Evolutionary conservation across 805 yeast genomes (phyloP).

Genomic region (Kodamaea kaohsiungensis): DNA sequence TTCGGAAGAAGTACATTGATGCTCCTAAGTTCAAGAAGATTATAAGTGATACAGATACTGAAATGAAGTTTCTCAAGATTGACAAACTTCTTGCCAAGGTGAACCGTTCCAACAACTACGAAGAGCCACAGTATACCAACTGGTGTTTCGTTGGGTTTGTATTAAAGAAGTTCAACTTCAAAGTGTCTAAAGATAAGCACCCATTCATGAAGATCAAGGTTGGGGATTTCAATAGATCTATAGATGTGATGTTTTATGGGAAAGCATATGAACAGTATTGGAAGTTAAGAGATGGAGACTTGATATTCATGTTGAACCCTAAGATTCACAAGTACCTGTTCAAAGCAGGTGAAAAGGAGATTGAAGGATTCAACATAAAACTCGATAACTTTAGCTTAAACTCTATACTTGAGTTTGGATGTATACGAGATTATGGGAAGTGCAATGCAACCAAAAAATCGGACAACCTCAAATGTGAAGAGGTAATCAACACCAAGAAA

Average conservation of each 20-base stretch:
- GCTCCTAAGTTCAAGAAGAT: conserved; percentile 31
- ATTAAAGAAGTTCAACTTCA: conserved; percentile 54
- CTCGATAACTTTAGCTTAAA: conserved; percentile 48
- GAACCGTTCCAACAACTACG: conserved; percentile 59
- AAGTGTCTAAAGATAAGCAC: conserved; percentile 38
- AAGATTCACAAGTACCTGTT: conserved; percentile 38
- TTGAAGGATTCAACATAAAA: conserved; percentile 51
- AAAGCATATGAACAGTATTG: conserved; percentile 68
- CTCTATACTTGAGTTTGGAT: conserved; percentile 72
- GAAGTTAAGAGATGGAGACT: conserved; percentile 73
- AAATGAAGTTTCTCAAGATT: conserved; percentile 53
- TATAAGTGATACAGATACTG: conserved; percentile 37
- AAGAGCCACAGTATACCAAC: conserved; percentile 69
- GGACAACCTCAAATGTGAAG: conserved; percentile 55
- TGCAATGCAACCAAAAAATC: conserved; percentile 53
- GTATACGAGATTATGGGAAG: conserved; percentile 62
- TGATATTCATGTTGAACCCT: conserved; percentile 78
- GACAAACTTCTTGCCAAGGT: conserved; percentile 65
- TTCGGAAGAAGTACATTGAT: conserved; percentile 31
- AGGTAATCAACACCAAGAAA: conserved; percentile 57
- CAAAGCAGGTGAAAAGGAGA: conserved; percentile 21
- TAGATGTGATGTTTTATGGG: conserved; percentile 66
- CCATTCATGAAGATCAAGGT: conserved; percentile 63
- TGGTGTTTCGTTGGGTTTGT: conserved; percentile 82
- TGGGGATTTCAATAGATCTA: conserved; percentile 64